Conservation (phyloP, 768 basidiomycete species). For the Mycena galericulata region DNA sequence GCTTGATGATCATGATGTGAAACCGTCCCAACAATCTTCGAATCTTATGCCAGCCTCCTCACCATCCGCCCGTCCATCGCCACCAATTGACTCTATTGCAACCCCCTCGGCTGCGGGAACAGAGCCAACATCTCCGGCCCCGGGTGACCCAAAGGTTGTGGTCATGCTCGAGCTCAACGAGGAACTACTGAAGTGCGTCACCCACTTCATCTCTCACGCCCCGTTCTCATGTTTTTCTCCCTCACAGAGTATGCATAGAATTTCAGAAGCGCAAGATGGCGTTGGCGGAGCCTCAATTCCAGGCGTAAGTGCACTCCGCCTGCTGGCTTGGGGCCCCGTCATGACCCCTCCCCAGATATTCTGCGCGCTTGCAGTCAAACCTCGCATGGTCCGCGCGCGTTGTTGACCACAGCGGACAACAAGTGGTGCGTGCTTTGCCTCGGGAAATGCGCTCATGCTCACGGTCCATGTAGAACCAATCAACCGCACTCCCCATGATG, state of each 20-base stretch:
- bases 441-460: slow-evolving; percentile 36
- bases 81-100: slow-evolving; percentile 40
- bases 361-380: slow-evolving; percentile 74
- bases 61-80: slow-evolving; percentile 31
- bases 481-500: slow-evolving; percentile 67
- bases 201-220: background rate
- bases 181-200: slow-evolving; percentile 73
- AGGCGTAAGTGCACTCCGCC: slow-evolving; percentile 60
- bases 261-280: slow-evolving; percentile 67
- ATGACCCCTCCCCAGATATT: slow-evolving; percentile 58
- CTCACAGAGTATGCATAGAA: slow-evolving; percentile 67
- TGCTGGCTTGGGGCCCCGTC: background rate
- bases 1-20: slow-evolving; percentile 32
- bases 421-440: slow-evolving; percentile 53
- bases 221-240: slow-evolving; percentile 16
- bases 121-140: slow-evolving; percentile 42
- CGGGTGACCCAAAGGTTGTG: slow-evolving; percentile 64
- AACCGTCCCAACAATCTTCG: slow-evolving; percentile 38
- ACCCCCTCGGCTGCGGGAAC: slow-evolving; percentile 41
- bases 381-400: slow-evolving; percentile 77
- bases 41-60: slow-evolving; percentile 34
- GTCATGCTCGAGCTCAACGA: slow-evolving; percentile 75
- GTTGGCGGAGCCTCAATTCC: slow-evolving; percentile 61
- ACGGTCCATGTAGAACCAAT: slow-evolving; percentile 36
- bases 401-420: slow-evolving; percentile 64